Base-by-base conservation (phyloP, 495 filamentous ascomycete species). In the Penicilliopsis zonata region DNA sequence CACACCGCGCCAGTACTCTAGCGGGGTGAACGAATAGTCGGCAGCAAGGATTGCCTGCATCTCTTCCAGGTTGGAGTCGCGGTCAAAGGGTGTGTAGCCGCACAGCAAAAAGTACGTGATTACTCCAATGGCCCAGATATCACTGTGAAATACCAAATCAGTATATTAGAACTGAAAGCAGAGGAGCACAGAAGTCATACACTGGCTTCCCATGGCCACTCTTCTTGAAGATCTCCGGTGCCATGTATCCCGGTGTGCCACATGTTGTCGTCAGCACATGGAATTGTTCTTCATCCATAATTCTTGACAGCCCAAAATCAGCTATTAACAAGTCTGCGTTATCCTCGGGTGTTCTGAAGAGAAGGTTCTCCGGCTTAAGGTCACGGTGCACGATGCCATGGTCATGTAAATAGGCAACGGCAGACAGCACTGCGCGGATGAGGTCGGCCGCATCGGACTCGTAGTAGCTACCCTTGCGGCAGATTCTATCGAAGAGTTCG, bases 201-300 rank as follows among this genome's bases (percentile, higher is more conserved):
- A 85, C 80, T 49, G 80, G 72, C 55, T 83, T 85, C 16, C 80
- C 80, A 42, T 85, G 80, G 1, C 80, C 80, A 16, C 68, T 76
- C 56, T 85, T 85, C 40, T 78, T 78, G 52, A 84, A 85, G 38
- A 85, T 85, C 47, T 84, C 80, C 1, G 80, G 80, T 13, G 82
- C 82, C 82, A 87, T 98, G 58, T 98, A 98, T 18, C 92, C 92
- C 0, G 90, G 90, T 5, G 90, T 98, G 19, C 90, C 90, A 48
- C 90, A 98, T 3, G 90, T 98, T 2, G 90, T 98, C 3, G 92
- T 98, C 21, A 98, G 61, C 16, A 96, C 87, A 48, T 95, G 92
- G 53, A 98, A 96, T 49, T 95, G 84, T 57, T 96, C 87, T 60
- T 96, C 92, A 52, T 98, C 92, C 86, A 98, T 95, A 56, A 98